Conservation (phyloP, 2,329 filamentous ascomycete genomes). For the Pseudodiploospora longispora region DNA sequence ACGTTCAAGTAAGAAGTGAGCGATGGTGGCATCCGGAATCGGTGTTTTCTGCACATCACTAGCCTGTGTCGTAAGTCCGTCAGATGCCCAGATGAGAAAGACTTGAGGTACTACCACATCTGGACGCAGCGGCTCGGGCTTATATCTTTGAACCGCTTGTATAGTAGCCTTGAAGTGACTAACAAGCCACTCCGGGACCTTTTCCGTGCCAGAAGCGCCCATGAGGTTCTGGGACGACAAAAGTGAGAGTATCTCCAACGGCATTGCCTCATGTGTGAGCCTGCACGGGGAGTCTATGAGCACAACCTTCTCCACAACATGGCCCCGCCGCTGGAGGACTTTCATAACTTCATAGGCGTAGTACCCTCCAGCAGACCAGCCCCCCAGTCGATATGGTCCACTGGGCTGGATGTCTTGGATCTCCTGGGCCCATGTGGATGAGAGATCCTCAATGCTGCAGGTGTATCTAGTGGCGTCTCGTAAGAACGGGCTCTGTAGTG, state of each 20-base stretch:
- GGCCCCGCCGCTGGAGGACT: slow-evolving; percentile 47
- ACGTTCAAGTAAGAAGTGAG: background rate
- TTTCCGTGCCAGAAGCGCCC: background rate
- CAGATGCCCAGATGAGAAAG: background rate
- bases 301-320: slow-evolving; percentile 51
- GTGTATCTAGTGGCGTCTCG: background rate
- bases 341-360: slow-evolving; percentile 58
- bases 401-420: slow-evolving; percentile 61
- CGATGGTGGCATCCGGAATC: background rate
- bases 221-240: background rate
- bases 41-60: too few relatives aligned
- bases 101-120: background rate
- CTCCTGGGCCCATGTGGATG: slow-evolving; percentile 32
- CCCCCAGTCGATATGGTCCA: slow-evolving; percentile 58
- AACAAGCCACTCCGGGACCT: background rate
- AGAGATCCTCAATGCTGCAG: background rate
- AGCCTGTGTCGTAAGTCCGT: background rate
- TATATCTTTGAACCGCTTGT: background rate
- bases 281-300: slow-evolving; percentile 59
- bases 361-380: slow-evolving; percentile 66
- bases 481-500: background rate
- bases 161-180: background rate
- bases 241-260: slow-evolving; percentile 20
- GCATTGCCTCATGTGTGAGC: slow-evolving; percentile 57
- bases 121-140: background rate